Evolutionary conservation across 2,329 filamentous ascomycete species (phyloP).

Genomic region (Xylaria digitata): DNA sequence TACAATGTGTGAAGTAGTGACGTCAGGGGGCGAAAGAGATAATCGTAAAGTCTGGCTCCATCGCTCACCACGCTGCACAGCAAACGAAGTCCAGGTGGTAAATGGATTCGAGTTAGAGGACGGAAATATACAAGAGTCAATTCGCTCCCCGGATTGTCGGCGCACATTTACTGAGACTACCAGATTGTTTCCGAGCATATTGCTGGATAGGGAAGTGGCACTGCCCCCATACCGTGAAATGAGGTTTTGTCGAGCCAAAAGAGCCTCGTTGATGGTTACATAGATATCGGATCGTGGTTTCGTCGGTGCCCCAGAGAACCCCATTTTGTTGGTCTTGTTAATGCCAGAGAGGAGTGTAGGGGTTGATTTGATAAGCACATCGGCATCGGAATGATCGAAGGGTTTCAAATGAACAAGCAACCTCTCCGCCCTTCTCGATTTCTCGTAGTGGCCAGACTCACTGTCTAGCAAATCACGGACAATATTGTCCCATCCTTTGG

Average conservation of each 20-base stretch:
- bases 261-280: slow-evolving; percentile 81
- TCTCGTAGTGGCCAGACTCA: slow-evolving; percentile 78
- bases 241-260: slow-evolving; percentile 79
- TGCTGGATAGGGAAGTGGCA: slow-evolving; percentile 74
- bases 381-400: slow-evolving; percentile 82
- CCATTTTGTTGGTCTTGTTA: slow-evolving; percentile 85
- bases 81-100: slow-evolving; percentile 89
- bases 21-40: slow-evolving; percentile 80
- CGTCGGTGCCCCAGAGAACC: slow-evolving; percentile 90
- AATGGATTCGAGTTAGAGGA: slow-evolving; percentile 82
- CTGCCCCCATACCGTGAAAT: slow-evolving; percentile 77
- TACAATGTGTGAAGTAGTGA: slow-evolving; percentile 84
- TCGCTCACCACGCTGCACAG: slow-evolving; percentile 78
- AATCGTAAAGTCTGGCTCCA: slow-evolving; percentile 93
- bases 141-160: slow-evolving; percentile 78
- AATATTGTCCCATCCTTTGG: slow-evolving; percentile 77
- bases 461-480: slow-evolving; percentile 80
- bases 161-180: slow-evolving; percentile 92
- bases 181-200: slow-evolving; percentile 76
- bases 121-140: slow-evolving; percentile 88
- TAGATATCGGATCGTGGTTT: slow-evolving; percentile 95
- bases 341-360: slow-evolving; percentile 88
- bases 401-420: slow-evolving; percentile 82
- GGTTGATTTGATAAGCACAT: slow-evolving; percentile 83
- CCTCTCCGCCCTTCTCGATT: slow-evolving; percentile 77